phyloP scores from a whole-genome alignment of 2,329 filamentous ascomycete genomes.

The Colletotrichum graminicola region DNA sequence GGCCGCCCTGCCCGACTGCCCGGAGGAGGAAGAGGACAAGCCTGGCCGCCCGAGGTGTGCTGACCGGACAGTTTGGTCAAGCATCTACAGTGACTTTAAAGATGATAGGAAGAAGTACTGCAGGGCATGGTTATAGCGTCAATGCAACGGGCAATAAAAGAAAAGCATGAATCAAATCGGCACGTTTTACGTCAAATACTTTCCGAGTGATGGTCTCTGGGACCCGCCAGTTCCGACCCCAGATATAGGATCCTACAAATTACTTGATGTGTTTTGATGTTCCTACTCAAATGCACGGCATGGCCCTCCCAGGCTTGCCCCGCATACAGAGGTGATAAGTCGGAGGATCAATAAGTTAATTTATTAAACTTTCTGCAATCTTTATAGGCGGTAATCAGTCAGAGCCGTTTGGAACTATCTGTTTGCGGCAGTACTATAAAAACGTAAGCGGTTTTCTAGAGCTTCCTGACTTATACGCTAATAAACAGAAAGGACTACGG shows the following conservation, averaged over 20 bases:
- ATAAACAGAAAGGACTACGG: too few species aligned
- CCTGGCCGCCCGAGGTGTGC: constrained; percentile 22
- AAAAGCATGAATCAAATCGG: neutral
- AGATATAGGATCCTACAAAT: neutral
- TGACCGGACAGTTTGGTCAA: constrained; percentile 28
- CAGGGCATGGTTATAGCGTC: constrained; percentile 14
- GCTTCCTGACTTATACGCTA: too few species aligned
- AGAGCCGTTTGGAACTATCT: too few species aligned
- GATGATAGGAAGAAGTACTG: constrained; percentile 30
- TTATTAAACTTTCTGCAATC: too few species aligned
- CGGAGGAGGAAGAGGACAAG: neutral
- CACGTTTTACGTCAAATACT: neutral
- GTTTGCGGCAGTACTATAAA: too few species aligned
- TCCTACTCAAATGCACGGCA: too few species aligned
- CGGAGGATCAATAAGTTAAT: too few species aligned
- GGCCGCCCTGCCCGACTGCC: constrained; percentile 31
- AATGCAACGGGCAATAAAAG: neutral
- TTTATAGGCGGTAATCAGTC: too few species aligned
- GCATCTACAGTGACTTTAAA: constrained; percentile 29
- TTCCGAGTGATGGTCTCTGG: neutral
- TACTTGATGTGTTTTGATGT: neutral
- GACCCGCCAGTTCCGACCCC: neutral
- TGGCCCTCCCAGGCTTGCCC: too few species aligned
- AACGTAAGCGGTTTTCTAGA: too few species aligned
- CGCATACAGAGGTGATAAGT: too few species aligned